phyloP scores from a whole-genome alignment of 352 stramenopile species.

The Proteromonas lacertae region DNA sequence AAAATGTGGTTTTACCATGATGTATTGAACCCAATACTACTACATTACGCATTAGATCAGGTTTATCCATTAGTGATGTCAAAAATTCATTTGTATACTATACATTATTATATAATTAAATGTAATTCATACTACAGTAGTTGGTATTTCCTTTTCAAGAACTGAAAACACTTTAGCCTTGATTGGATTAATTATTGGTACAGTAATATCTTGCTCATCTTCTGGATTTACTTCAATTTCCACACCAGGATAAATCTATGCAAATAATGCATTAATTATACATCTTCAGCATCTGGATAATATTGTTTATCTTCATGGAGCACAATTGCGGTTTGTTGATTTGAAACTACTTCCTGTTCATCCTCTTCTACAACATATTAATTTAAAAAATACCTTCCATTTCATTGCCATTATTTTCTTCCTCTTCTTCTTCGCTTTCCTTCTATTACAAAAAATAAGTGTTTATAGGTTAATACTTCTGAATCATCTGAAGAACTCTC shows the following conservation, averaged over 20 bases:
- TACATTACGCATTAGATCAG: slow-evolving; percentile 53
- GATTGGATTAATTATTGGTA: slow-evolving; percentile 82
- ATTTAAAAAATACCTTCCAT: no score
- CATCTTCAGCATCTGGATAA: slow-evolving; percentile 78
- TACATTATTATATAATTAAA: no score
- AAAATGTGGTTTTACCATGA: slow-evolving; percentile 62
- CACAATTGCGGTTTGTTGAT: slow-evolving; percentile 41
- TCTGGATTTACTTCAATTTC: slow-evolving; percentile 91
- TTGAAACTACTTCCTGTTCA: slow-evolving; percentile 5
- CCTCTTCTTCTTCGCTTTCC: no score
- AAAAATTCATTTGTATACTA: slow-evolving; percentile 44
- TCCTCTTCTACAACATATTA: slow-evolving; percentile 7
- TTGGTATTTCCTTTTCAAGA: slow-evolving; percentile 29
- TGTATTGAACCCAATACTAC: slow-evolving; percentile 72
- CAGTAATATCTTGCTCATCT: slow-evolving; percentile 86
- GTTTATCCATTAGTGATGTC: slow-evolving; percentile 43
- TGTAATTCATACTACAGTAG: slow-evolving; percentile 15
- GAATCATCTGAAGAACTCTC: no score
- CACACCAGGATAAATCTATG: slow-evolving; percentile 74
- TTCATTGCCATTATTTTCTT: no score
- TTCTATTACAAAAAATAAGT: no score
- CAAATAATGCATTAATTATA: no score
- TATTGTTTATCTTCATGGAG: slow-evolving; percentile 98
- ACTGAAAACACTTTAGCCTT: slow-evolving; percentile 63
- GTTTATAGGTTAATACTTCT: no score